Evolutionary conservation across 768 basidiomycete genomes (phyloP), one percentile per base, ranked within the genome.

Genomic region (Russula sp.): DNA sequence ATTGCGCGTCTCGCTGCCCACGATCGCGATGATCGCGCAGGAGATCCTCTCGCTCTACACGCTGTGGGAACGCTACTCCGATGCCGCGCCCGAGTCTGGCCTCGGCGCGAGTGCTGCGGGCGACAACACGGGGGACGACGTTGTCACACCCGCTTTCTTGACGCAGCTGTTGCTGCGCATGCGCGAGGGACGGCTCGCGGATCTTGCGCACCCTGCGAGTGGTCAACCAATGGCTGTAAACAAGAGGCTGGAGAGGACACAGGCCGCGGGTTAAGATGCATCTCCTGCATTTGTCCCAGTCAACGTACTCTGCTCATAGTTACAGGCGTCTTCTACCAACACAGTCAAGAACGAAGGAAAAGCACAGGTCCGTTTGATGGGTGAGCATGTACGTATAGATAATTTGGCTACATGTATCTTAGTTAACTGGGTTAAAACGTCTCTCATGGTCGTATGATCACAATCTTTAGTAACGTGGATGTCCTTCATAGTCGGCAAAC

Each of bases 31-130:
- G 43, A 87, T 97, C 68, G 83, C 88, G 0, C 95, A 98, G 70
- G 91, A 98, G 75, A 91, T 98, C 65, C 80, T 98, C 57, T 83
- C 88, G 5, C 74, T 97, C 38, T 98, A 98, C 73, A 83, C 88
- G 5, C 80, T 94, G 0, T 98, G 95, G 93, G 88, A 90, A 42
- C 77, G 83, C 9, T 93, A 92, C 73, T 84, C 83, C 59, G 87
- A 91, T 63, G 83, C 87, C 47, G 75, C 74, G 5, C 69, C 78
- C 10, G 73, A 0, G 61, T 61, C n/a, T 51, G 68, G 14, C 43
- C 60, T 59, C 22, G 52, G 57, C 1, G 57, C 34, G 0, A 62
- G 61, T 14, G 64, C 65, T 10, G 70, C 51, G 9, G 59, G 49
- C 13, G 59, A 70, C 7, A 66, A 53, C 41, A 20, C 50, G 7